Conservation (phyloP, 2,329 filamentous ascomycete genomes). For the Trichocomaceae sp. region DNA sequence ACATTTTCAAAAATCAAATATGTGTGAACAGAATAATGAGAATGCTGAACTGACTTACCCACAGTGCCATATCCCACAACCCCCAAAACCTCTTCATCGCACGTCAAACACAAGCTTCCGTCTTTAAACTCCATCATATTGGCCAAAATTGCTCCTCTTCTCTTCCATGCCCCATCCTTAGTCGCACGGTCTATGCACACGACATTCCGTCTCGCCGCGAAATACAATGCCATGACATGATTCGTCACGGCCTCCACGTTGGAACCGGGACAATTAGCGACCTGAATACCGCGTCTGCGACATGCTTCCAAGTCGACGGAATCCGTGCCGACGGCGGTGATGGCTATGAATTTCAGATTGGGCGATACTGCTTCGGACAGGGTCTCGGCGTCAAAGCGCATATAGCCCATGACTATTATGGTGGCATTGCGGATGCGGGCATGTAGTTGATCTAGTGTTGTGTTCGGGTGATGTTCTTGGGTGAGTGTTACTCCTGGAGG, state of each 20-base stretch:
- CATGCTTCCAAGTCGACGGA: conserved; percentile 42
- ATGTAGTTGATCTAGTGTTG: conserved; percentile 31
- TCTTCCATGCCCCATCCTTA: conserved; percentile 36
- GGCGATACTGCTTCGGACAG: conserved; percentile 41
- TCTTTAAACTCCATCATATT: conserved; percentile 18
- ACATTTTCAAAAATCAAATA: background rate
- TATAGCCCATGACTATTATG: conserved; percentile 39
- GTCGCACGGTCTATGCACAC: conserved; percentile 32
- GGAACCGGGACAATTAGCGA: conserved; percentile 43
- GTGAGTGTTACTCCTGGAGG: conserved; percentile 36
- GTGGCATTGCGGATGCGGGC: conserved; percentile 42
- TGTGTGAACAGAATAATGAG: conserved; percentile 10
- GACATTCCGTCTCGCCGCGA: conserved; percentile 40
- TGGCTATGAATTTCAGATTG: conserved; percentile 39
- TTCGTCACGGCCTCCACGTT: conserved; percentile 46
- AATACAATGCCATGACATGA: conserved; percentile 47
- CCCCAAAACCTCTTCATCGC: conserved; percentile 44
- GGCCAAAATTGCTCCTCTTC: conserved; percentile 30
- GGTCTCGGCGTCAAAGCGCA: conserved; percentile 24
- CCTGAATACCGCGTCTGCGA: conserved; percentile 37
- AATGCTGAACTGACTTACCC: conserved; percentile 21
- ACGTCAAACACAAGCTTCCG: conserved; percentile 38
- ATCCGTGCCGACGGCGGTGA: conserved; percentile 44
- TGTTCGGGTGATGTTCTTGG: conserved; percentile 28
- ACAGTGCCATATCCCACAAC: conserved; percentile 47